phyloP scores from a whole-genome alignment of 2,329 filamentous ascomycete genomes.

The Torrubiella hemipterigena region DNA sequence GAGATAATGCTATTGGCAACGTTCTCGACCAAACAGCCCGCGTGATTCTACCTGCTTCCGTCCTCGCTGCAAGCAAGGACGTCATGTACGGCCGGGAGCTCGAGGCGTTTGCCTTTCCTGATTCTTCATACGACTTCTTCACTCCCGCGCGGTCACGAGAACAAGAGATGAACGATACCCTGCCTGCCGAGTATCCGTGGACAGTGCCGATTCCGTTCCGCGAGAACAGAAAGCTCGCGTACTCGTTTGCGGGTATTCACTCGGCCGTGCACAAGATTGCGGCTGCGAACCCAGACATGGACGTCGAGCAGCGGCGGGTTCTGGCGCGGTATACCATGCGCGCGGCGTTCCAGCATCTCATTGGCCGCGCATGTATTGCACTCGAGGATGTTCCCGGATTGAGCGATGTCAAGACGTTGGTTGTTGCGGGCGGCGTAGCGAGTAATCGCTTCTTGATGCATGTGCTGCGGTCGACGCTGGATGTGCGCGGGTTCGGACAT shows the following conservation, averaged over 20 bases:
- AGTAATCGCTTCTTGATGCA: conserved; percentile 69
- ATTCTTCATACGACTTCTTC: conserved; percentile 29
- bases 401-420: conserved; percentile 45
- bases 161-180: conserved; percentile 42
- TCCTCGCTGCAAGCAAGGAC: conserved; percentile 41
- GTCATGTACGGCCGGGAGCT: conserved; percentile 74
- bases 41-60: conserved; percentile 51
- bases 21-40: conserved; percentile 81
- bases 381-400: conserved; percentile 28
- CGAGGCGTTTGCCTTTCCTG: conserved; percentile 67
- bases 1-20: conserved; percentile 83
- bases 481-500: conserved; percentile 50
- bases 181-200: conserved; percentile 42
- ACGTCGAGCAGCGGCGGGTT: conserved; percentile 47
- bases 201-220: conserved; percentile 54
- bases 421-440: conserved; percentile 84
- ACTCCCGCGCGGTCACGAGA: conserved; percentile 40
- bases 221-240: conserved; percentile 44
- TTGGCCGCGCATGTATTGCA: conserved; percentile 59
- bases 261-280: conserved; percentile 36
- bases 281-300: conserved; percentile 27
- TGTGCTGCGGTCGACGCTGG: conserved; percentile 45
- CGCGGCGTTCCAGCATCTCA: conserved; percentile 78
- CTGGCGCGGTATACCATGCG: conserved; percentile 68
- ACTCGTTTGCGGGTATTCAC: conserved; percentile 62